phyloP scores from a whole-genome alignment of 2,329 filamentous ascomycete species.

The Pseudocercospora crystallina region DNA sequence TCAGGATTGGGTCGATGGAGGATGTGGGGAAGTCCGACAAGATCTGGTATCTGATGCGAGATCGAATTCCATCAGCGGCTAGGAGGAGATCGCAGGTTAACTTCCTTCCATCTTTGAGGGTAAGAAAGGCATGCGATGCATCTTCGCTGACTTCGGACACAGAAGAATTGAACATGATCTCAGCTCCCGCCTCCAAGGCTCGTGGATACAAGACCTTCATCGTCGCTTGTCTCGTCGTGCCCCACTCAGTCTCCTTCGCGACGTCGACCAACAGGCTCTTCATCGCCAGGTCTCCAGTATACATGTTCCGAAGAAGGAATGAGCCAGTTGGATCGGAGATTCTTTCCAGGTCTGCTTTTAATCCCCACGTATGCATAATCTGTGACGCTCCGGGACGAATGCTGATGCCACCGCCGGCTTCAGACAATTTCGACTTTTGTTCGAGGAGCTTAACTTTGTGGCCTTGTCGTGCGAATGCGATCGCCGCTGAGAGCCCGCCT shows the following conservation, averaged over 20 bases:
- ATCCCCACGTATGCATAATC: conserved; percentile 12
- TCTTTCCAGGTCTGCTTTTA: conserved; percentile 8
- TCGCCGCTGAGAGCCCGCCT: conserved; percentile 27
- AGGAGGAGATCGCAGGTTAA: conserved; percentile 10
- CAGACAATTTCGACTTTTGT: not conserved
- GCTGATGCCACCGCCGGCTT: conserved; percentile 16
- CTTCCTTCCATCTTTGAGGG: conserved; percentile 1
- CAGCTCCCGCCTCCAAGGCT: not conserved
- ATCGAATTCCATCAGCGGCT: conserved; percentile 13
- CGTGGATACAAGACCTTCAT: conserved; percentile 5
- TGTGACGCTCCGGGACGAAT: conserved; percentile 14
- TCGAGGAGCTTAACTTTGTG: conserved; percentile 28
- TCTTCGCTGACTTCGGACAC: conserved; percentile 9
- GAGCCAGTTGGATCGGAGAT: conserved; percentile 6
- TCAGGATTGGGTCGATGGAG: conserved; percentile 5
- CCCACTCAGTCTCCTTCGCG: conserved; percentile 4
- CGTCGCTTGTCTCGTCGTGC: conserved; percentile 5
- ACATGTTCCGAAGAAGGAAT: conserved; percentile 8
- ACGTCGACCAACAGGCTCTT: conserved; percentile 3
- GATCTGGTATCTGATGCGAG: conserved; percentile 5
- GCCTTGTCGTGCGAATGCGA: conserved; percentile 25
- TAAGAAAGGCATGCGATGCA: not conserved
- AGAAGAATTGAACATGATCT: conserved; percentile 1
- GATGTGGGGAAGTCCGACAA: not conserved
- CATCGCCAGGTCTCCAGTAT: conserved; percentile 9